Evolutionary conservation across 257 asterid genomes (phyloP).

Genomic region (Solanum medicagineum): DNA sequence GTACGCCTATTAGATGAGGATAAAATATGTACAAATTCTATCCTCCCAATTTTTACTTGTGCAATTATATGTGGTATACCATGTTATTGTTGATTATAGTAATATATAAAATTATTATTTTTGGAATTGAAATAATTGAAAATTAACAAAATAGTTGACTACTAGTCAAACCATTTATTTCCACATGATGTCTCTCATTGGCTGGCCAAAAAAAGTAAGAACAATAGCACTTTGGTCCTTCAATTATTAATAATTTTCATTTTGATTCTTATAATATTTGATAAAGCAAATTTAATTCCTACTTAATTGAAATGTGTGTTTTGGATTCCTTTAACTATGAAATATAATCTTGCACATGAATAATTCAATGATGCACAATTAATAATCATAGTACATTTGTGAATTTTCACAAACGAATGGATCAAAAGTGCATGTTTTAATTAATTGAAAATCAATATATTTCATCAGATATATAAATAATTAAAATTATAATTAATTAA

Average conservation of each 20-base stretch:
- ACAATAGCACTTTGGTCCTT: not conserved
- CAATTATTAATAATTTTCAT: not conserved
- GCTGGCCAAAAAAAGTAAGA: not conserved
- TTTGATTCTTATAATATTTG: not conserved
- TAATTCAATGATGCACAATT: not conserved
- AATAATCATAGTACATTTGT: not conserved
- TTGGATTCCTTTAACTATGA: not conserved
- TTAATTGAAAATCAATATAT: not conserved
- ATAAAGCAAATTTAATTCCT: not conserved
- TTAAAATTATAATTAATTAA: not conserved
- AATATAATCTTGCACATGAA: not conserved
- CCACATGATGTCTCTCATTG: not conserved
- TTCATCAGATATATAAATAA: not conserved
- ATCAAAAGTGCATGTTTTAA: not conserved
- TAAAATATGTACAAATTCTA: not conserved
- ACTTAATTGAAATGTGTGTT: not conserved
- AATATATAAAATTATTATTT: not conserved
- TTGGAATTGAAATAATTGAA: not conserved
- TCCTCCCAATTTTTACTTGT: not conserved
- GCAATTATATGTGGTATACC: not conserved
- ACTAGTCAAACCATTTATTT: not conserved
- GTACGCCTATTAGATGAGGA: rapidly evolving
- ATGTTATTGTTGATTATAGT: not conserved
- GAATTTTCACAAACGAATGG: not conserved
- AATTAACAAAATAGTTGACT: not conserved